These are phyloP conservation scores for Acacia crassicarpa DNA, from an alignment of 306 rosid genomes.

Conservation along the genomic window DNA sequence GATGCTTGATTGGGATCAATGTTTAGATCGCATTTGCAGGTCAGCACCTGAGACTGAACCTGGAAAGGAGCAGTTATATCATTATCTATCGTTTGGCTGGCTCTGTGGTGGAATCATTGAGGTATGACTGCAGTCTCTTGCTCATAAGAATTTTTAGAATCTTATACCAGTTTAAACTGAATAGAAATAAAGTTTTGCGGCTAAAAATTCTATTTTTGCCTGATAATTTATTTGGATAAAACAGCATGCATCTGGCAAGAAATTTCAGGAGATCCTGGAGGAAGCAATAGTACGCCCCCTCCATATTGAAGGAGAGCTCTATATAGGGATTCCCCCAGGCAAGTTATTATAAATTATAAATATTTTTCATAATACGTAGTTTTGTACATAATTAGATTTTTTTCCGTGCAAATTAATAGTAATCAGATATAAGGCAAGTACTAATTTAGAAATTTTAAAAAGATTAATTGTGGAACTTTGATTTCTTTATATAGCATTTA, in stretches of 20 bases:
- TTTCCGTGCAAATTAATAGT: background rate
- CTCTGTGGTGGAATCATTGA: constrained; percentile 95
- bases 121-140: constrained; percentile 50
- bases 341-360: constrained; percentile 27
- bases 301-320: constrained; percentile 83
- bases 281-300: constrained; percentile 86
- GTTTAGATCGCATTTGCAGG: constrained; percentile 59
- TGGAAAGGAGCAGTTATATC: constrained; percentile 87
- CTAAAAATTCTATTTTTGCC: constrained; percentile 29
- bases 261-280: constrained; percentile 90
- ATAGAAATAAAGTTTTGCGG: background rate
- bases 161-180: constrained; percentile 14
- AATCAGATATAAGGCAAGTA: background rate
- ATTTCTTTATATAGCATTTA: background rate
- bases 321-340: constrained; percentile 98
- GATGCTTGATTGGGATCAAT: constrained; percentile 84
- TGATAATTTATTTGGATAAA: constrained; percentile 41
- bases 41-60: constrained; percentile 88
- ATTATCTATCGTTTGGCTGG: constrained; percentile 87
- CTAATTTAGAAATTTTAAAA: background rate
- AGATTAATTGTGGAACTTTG: background rate
- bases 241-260: constrained; percentile 91
- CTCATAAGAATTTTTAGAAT: background rate
- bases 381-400: background rate
- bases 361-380: background rate